These are phyloP conservation scores for Nadsonia starkeyi-henricii DNA, from an alignment of 1,139 yeast genomes.

Conservation along the genomic window DNA sequence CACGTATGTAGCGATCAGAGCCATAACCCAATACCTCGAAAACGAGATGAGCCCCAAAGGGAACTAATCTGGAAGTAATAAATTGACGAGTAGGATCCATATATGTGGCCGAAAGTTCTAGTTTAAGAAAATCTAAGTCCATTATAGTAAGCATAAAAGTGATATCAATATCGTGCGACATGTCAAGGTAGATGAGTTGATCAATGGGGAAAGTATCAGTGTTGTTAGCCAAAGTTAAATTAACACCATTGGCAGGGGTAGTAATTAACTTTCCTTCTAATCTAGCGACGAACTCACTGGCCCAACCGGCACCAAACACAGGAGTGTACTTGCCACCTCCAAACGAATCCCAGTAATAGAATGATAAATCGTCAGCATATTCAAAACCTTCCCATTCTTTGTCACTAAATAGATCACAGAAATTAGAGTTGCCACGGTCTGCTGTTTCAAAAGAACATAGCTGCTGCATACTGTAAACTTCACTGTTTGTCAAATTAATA, in stretches of 20 bases:
- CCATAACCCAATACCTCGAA: constrained; percentile 27
- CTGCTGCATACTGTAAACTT: constrained; percentile 28
- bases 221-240: constrained; percentile 21
- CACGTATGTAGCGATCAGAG: constrained; percentile 15
- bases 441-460: constrained; percentile 38
- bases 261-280: constrained; percentile 18
- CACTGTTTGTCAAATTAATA: constrained; percentile 23
- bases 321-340: constrained; percentile 27
- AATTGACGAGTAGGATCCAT: constrained; percentile 28
- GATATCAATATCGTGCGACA: constrained; percentile 30
- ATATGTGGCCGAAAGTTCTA: constrained; percentile 22
- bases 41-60: constrained; percentile 29
- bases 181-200: constrained; percentile 30
- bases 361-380: constrained; percentile 30
- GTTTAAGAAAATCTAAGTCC: constrained; percentile 24
- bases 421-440: constrained; percentile 32
- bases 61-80: constrained; percentile 27
- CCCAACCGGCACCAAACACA: constrained; percentile 30
- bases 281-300: constrained; percentile 26
- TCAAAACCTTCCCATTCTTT: constrained; percentile 36
- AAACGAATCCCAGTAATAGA: constrained; percentile 27
- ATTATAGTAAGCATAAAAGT: constrained; percentile 27
- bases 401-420: constrained; percentile 35
- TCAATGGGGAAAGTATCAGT: constrained; percentile 25
- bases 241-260: constrained; percentile 22